Base-by-base conservation (phyloP, 2,329 filamentous ascomycete genomes). In the Blastomyces parvus region DNA sequence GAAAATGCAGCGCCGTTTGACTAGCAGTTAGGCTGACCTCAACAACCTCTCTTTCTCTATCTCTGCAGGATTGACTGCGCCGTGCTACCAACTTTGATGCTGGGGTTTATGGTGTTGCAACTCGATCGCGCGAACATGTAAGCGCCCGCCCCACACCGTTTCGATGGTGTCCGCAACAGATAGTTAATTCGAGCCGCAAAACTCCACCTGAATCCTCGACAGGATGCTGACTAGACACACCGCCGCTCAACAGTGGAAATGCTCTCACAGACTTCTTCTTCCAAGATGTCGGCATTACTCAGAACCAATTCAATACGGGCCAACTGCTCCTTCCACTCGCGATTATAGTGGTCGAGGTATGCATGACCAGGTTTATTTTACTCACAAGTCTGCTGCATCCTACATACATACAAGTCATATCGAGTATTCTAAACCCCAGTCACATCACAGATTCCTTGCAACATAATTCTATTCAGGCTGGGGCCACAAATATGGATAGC, bases 271-370 rank as follows among this genome's bases (percentile, higher is more conserved):
- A 81, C 62, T 77, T 72, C 5, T 79, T 82, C 67, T 74, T 80
- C 65, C 68, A 72, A 27, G 79, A 81, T 65, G 74, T 81, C 53
- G 74, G 75, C 22, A 76, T 82, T 63, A 74, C 73, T 2, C 77
- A 79, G 42, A 74, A 80, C 64, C 76, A 81, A 63, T 79, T 80
- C 71, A 83, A 83, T 67, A 81, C 82, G 36, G 79, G 79, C 22
- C 77, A 80, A 63, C 78, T 80, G 64, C 72, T 81, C 66, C 72
- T 81, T 3, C 80, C 78, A 1, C 69, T 79, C 3, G 77, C 77
- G 40, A 80, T 80, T 55, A 77, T 80, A 6, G 69, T 80, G 17
- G 62, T 67, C 22, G 67, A 69, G 64, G 66, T 63, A 19, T 17
- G 66, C 60, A 19, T 17, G 36, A 9, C 36, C 2, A 38, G 36